Conservation (phyloP, 257 asterid species). For the Mentha longifolia region DNA sequence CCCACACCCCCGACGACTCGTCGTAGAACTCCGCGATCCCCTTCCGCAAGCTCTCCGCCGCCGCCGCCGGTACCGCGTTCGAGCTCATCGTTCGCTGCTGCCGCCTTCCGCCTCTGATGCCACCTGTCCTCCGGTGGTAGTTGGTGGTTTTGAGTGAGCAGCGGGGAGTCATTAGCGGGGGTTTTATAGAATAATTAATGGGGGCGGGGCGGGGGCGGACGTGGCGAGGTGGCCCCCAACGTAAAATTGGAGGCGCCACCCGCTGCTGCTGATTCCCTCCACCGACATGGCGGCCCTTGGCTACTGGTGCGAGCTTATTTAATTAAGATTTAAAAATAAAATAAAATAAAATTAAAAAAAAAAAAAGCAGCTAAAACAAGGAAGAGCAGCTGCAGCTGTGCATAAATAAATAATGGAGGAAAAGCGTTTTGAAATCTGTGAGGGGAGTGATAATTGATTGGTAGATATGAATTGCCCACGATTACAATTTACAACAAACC, state of each 20-base stretch:
- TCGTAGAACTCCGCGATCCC: slow-evolving; percentile 98
- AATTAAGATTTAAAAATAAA: background rate
- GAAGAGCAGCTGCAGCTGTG: background rate
- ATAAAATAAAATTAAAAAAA: too few relatives aligned
- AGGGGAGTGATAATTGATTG: background rate
- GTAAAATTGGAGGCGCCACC: background rate
- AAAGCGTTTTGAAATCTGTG: background rate
- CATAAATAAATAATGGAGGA: background rate
- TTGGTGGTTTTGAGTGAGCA: background rate
- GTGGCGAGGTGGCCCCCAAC: slow-evolving; percentile 13
- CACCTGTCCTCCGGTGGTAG: background rate
- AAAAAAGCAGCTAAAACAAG: background rate
- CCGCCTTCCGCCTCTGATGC: slow-evolving; percentile 15
- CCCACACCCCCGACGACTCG: slow-evolving; percentile 89
- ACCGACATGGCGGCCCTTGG: slow-evolving; percentile 13
- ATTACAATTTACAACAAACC: background rate
- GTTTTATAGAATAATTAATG: background rate
- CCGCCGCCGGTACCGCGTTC: slow-evolving; percentile 23
- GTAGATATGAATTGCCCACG: slow-evolving; percentile 28
- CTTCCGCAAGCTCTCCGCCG: slow-evolving; percentile 53
- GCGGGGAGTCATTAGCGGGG: background rate
- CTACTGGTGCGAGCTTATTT: background rate
- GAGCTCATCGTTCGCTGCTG: slow-evolving; percentile 31
- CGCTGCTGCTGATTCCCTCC: slow-evolving; percentile 14
- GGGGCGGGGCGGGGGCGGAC: background rate